Conservation (phyloP, 2,329 filamentous ascomycete species). For the Exophiala aquamarina region DNA sequence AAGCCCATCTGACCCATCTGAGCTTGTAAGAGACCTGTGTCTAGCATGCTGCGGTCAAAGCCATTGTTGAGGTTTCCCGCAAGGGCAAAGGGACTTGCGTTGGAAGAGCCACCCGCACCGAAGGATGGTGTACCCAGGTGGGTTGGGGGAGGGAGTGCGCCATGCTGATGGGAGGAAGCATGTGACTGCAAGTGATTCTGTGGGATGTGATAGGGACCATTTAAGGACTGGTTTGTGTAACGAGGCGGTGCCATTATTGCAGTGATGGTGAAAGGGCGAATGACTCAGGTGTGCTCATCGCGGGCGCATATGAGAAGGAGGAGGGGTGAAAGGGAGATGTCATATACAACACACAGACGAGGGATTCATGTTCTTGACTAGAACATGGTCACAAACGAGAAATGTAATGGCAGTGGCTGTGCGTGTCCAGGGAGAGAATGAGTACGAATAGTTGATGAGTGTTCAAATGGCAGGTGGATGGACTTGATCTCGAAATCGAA, state of each 20-base stretch:
- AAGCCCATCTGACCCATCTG: constrained; percentile 89
- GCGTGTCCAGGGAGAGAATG: too few species aligned
- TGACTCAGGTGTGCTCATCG: constrained; percentile 15
- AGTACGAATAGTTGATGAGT: too few species aligned
- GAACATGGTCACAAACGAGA: not conserved
- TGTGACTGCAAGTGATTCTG: constrained; percentile 48
- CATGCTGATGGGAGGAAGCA: constrained; percentile 44
- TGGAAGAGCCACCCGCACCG: constrained; percentile 46
- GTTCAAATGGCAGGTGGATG: too few species aligned
- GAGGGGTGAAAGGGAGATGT: not conserved
- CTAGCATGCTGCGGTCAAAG: constrained; percentile 49
- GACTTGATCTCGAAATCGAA: too few species aligned
- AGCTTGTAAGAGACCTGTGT: constrained; percentile 67
- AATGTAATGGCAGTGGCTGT: not conserved
- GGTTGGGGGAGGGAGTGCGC: constrained; percentile 54
- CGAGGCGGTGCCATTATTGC: constrained; percentile 59
- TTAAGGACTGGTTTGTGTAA: constrained; percentile 59
- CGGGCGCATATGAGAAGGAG: constrained; percentile 3
- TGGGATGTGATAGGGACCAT: constrained; percentile 61
- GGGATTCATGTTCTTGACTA: constrained; percentile 1
- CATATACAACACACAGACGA: not conserved
- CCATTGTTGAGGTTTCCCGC: constrained; percentile 53
- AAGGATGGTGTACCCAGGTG: constrained; percentile 70
- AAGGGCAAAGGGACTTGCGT: constrained; percentile 26
- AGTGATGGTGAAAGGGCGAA: constrained; percentile 5